Percentiles rank a stretch among this genome's conserved stretches.
Evolutionary conservation across 495 filamentous ascomycete genomes (phyloP).

Genomic region (Cairneyella variabilis): DNA sequence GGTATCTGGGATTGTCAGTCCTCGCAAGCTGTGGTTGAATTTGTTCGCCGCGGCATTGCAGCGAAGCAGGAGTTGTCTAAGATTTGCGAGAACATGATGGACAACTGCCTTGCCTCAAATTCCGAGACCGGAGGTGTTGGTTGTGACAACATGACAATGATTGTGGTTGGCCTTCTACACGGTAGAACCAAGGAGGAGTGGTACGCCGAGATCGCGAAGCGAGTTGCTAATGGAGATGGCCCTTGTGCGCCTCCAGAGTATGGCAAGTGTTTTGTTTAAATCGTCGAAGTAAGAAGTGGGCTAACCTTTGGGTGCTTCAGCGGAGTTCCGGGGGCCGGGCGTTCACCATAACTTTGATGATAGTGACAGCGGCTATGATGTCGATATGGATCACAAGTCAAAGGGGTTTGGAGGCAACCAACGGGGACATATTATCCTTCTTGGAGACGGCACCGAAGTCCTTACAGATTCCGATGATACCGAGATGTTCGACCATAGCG

Average conservation of each 20-base stretch:
- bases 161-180: constrained; percentile 80
- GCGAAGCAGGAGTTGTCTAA: constrained; percentile 88
- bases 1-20: constrained; percentile 99
- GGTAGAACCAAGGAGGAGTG: constrained; percentile 95
- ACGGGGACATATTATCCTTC: constrained; percentile 81
- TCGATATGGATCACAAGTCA: constrained; percentile 62
- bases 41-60: constrained; percentile 91
- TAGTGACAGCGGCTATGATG: constrained; percentile 87
- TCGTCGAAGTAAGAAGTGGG: no score
- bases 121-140: constrained; percentile 97
- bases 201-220: constrained; percentile 91
- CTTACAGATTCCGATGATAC: constrained; percentile 80
- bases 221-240: constrained; percentile 95
- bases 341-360: constrained; percentile 90
- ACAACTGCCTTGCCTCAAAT: constrained; percentile 95
- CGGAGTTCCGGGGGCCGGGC: constrained; percentile 92
- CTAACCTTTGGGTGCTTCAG: no score
- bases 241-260: constrained; percentile 99
- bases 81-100: constrained; percentile 99
- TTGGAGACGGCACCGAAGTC: constrained; percentile 91
- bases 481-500: constrained; percentile 86
- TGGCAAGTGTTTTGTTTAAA: constrained; percentile 62
- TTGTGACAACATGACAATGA: constrained; percentile 99
- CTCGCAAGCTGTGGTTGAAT: constrained; percentile 94
- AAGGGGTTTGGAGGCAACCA: constrained; percentile 32